Conservation (phyloP, 116 monocot genomes). For the Zostera marina region DNA sequence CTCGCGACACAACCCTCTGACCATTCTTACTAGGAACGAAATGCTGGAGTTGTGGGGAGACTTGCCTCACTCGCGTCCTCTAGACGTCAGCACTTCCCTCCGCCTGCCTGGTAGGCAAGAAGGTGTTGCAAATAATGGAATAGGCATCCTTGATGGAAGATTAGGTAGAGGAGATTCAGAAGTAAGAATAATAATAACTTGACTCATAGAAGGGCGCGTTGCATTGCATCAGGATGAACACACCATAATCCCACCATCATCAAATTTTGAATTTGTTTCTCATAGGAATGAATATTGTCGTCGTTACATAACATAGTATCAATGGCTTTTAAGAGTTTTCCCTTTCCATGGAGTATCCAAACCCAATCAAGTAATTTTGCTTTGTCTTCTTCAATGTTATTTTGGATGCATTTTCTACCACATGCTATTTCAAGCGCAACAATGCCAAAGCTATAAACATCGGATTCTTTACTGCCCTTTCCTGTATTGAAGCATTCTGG, state of each 20-base stretch:
- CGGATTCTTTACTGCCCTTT: slow-evolving; percentile 31
- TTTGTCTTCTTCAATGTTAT: background rate
- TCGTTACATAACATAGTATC: slow-evolving; percentile 10
- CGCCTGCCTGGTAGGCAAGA: too few relatives aligned
- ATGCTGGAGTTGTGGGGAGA: too few relatives aligned
- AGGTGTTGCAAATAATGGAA: slow-evolving; percentile 1
- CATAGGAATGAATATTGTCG: slow-evolving; percentile 7
- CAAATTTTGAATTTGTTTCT: slow-evolving; percentile 18
- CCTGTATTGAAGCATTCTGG: slow-evolving; percentile 29
- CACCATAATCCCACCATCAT: slow-evolving; percentile 39
- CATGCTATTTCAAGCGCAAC: slow-evolving; percentile 33
- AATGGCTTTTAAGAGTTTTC: slow-evolving; percentile 6
- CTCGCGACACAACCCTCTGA: too few relatives aligned
- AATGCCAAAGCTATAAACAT: slow-evolving; percentile 45
- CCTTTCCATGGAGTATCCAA: slow-evolving; percentile 27
- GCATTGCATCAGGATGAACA: background rate
- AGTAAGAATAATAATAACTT: slow-evolving; percentile 17
- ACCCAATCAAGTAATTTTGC: slow-evolving; percentile 27
- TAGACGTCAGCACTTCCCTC: too few relatives aligned
- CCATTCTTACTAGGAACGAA: too few relatives aligned
- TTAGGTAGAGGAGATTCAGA: slow-evolving; percentile 13
- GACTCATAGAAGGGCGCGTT: slow-evolving; percentile 19
- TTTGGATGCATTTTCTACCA: slow-evolving; percentile 22
- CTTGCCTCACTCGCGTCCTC: too few relatives aligned
- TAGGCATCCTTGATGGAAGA: slow-evolving; percentile 21